Conservation (phyloP, 805 yeast species). For the Cyberlindnera petersonii region DNA sequence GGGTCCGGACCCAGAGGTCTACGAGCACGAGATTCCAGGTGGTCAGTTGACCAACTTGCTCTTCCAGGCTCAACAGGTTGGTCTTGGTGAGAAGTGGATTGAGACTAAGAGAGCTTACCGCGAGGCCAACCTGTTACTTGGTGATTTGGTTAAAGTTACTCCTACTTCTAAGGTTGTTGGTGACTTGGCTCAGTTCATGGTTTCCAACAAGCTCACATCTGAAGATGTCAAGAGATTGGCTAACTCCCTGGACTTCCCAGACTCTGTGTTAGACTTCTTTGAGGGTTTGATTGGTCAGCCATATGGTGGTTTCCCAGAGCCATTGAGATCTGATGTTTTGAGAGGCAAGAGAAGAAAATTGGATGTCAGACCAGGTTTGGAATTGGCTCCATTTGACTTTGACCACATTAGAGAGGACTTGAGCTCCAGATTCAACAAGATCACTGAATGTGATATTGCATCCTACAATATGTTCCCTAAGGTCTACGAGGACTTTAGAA, state of each 20-base stretch:
- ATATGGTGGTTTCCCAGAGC: conserved; percentile 99
- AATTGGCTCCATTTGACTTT: conserved; percentile 80
- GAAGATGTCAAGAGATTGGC: conserved; percentile 90
- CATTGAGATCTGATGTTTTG: conserved; percentile 86
- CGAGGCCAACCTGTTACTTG: conserved; percentile 84
- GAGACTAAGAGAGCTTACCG: conserved; percentile 94
- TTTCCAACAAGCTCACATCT: conserved; percentile 80
- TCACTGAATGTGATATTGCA: conserved; percentile 87
- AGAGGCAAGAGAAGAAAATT: conserved; percentile 91
- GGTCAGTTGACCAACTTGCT: conserved; percentile 97
- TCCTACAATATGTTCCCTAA: conserved; percentile 97
- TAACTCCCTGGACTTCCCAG: conserved; percentile 93
- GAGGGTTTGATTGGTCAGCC: conserved; percentile 99
- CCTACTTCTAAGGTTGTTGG: conserved; percentile 99
- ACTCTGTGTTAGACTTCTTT: conserved; percentile 95
- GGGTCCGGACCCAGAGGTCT: conserved; percentile 99
- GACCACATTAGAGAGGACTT: conserved; percentile 69
- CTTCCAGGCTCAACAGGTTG: conserved; percentile 99
- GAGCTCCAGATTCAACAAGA: conserved; percentile 68
- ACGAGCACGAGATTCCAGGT: conserved; percentile 98
- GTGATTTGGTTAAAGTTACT: conserved; percentile 97
- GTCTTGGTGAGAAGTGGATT: conserved; percentile 94
- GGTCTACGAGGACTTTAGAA: conserved; percentile 86
- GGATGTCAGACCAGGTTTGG: conserved; percentile 87
- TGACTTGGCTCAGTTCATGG: conserved; percentile 99